phyloP scores from a whole-genome alignment of 2,329 filamentous ascomycete genomes.

The Sclerotinia trifoliorum region DNA sequence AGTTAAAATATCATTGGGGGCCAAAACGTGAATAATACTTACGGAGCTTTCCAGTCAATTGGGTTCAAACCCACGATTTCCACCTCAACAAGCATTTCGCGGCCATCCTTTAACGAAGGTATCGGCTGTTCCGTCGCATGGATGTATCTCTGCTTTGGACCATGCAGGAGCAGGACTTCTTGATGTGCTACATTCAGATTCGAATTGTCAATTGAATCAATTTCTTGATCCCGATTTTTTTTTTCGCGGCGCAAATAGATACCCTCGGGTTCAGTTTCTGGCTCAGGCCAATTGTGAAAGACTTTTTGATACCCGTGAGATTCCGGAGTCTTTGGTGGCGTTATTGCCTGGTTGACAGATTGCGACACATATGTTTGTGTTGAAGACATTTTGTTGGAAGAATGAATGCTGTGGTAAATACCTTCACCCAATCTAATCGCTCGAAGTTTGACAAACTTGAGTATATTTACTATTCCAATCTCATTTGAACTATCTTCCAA shows the following conservation, averaged over 20 bases:
- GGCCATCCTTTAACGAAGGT: constrained; percentile 53
- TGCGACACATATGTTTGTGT: constrained; percentile 28
- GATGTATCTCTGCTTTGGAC: constrained; percentile 50
- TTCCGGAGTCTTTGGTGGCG: constrained; percentile 32
- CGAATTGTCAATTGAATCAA: constrained; percentile 1
- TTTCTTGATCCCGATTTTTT: not conserved
- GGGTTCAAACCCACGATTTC: constrained; percentile 66
- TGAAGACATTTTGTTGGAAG: not conserved
- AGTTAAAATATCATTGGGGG: constrained; percentile 5
- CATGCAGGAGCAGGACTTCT: constrained; percentile 51
- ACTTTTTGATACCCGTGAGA: constrained; percentile 23
- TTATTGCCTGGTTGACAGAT: constrained; percentile 29
- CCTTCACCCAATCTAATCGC: not conserved
- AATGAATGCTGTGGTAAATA: not conserved
- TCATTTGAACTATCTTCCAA: constrained; percentile 1
- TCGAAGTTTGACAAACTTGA: not conserved
- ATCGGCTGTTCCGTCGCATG: constrained; percentile 47
- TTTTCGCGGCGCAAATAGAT: constrained; percentile 9
- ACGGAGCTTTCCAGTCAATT: constrained; percentile 79
- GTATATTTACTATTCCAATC: not conserved
- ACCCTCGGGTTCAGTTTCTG: constrained; percentile 30
- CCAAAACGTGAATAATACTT: constrained; percentile 56
- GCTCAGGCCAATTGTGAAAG: constrained; percentile 33
- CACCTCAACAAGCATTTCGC: constrained; percentile 61
- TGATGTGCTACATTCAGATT: constrained; percentile 40